A percentile compares a stretch with the other conserved stretches of the same genome.
phyloP scores from a whole-genome alignment of 768 basidiomycete species.

The Lactarius sanguifluus region DNA sequence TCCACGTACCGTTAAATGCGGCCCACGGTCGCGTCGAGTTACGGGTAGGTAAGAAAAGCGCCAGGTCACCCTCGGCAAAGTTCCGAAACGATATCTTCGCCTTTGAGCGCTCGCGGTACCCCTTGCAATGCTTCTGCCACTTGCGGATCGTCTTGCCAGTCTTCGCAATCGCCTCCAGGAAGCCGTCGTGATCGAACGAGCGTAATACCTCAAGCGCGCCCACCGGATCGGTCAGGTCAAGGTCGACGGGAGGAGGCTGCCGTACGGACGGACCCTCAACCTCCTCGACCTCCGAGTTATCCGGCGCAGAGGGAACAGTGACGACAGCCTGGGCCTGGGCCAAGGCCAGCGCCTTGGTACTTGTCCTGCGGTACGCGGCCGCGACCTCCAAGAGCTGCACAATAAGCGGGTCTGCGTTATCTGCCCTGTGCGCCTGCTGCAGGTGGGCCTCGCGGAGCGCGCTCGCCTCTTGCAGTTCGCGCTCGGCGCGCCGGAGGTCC shows the following conservation, averaged over 20 bases:
- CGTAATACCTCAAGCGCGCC: slow-evolving; percentile 67
- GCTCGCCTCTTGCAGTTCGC: slow-evolving; percentile 65
- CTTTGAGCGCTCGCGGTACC: slow-evolving; percentile 88
- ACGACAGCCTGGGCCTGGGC: slow-evolving; percentile 61
- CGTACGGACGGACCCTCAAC: neutral
- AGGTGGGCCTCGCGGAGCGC: slow-evolving; percentile 66
- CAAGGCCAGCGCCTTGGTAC: slow-evolving; percentile 65
- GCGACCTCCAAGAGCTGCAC: slow-evolving; percentile 81
- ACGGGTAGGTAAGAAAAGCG: slow-evolving; percentile 90
- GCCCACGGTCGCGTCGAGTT: slow-evolving; percentile 96
- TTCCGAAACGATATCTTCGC: slow-evolving; percentile 95
- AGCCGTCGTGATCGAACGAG: slow-evolving; percentile 78
- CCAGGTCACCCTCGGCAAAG: slow-evolving; percentile 91
- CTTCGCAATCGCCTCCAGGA: slow-evolving; percentile 78
- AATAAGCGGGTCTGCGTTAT: slow-evolving; percentile 61
- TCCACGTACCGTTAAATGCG: slow-evolving; percentile 83
- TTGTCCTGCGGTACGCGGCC: slow-evolving; percentile 72
- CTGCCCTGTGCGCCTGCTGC: slow-evolving; percentile 61
- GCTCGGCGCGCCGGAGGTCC: slow-evolving; percentile 67
- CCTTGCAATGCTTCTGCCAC: slow-evolving; percentile 96
- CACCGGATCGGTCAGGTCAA: slow-evolving; percentile 70
- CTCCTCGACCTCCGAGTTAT: slow-evolving; percentile 12
- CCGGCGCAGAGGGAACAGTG: slow-evolving; percentile 45
- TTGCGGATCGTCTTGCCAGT: slow-evolving; percentile 83
- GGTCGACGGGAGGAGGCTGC: slow-evolving; percentile 49